These are phyloP conservation scores for Solanum habrochaites DNA, from an alignment of 257 asterid genomes.

Conservation along the genomic window DNA sequence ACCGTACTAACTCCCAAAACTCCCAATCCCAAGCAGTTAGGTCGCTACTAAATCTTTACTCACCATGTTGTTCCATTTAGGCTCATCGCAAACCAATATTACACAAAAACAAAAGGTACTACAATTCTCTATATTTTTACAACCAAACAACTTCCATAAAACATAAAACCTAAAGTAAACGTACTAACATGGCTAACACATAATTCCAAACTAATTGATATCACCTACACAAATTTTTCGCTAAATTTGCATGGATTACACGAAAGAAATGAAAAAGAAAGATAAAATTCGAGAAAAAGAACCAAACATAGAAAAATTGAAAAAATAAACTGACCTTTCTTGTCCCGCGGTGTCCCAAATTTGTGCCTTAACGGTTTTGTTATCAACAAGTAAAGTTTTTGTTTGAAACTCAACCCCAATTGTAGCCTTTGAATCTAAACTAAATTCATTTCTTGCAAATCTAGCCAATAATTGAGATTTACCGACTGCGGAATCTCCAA, in stretches of 20 bases:
- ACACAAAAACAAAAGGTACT: background rate
- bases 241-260: background rate
- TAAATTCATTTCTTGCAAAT: conserved; percentile 83
- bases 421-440: conserved; percentile 72
- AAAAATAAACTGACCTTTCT: conserved; percentile 43
- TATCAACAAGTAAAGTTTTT: conserved; percentile 59
- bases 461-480: conserved; percentile 81
- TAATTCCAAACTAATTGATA: background rate
- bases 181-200: background rate
- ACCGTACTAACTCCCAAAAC: background rate
- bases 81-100: background rate
- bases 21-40: background rate
- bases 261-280: background rate
- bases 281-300: background rate
- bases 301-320: background rate
- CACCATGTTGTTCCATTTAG: background rate
- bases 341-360: conserved; percentile 97
- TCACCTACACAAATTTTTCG: background rate
- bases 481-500: conserved; percentile 86
- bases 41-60: background rate
- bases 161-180: background rate
- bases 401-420: conserved; percentile 90
- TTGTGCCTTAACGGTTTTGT: conserved; percentile 78
- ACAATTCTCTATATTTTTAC: background rate
- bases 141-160: background rate